These are phyloP conservation scores for Starmera quercuum DNA, from an alignment of 805 yeast species.

Conservation along the genomic window DNA sequence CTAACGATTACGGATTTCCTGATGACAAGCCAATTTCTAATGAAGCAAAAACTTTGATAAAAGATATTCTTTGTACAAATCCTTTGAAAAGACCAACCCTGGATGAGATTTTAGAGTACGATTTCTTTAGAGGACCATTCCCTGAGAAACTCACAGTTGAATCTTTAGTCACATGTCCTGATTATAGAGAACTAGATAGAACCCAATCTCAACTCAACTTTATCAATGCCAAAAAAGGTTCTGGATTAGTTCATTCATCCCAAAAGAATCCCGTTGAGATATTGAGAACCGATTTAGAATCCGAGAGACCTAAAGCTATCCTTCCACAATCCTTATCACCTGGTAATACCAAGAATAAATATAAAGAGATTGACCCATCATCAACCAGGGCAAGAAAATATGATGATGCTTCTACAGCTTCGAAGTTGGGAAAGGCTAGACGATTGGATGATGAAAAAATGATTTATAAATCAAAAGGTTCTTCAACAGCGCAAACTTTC, in stretches of 20 bases:
- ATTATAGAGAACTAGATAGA: constrained; percentile 42
- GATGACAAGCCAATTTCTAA: constrained; percentile 52
- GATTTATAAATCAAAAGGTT: constrained; percentile 1
- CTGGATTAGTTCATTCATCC: constrained; percentile 47
- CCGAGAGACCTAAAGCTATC: constrained; percentile 59
- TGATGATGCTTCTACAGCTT: constrained; percentile 24
- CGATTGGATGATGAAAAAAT: constrained; percentile 31
- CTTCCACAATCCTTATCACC: constrained; percentile 90
- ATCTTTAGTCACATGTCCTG: constrained; percentile 58
- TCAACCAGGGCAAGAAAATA: constrained; percentile 14
- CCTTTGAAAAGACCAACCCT: constrained; percentile 79
- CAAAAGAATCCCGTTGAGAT: constrained; percentile 61
- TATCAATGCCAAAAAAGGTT: constrained; percentile 51
- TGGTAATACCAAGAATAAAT: constrained; percentile 81
- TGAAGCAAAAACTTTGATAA: constrained; percentile 68
- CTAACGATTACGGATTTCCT: constrained; percentile 76
- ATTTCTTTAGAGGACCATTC: constrained; percentile 84
- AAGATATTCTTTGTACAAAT: constrained; percentile 64
- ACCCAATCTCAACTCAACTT: constrained; percentile 63
- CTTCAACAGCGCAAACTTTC: constrained; percentile 8
- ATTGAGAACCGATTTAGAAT: constrained; percentile 58
- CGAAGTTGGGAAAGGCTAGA: constrained; percentile 26
- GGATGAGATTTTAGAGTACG: constrained; percentile 69
- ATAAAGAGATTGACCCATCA: constrained; percentile 46
- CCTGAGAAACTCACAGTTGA: constrained; percentile 62